phyloP scores from a whole-genome alignment of 495 filamentous ascomycete genomes.

The Penicillium paxilli region DNA sequence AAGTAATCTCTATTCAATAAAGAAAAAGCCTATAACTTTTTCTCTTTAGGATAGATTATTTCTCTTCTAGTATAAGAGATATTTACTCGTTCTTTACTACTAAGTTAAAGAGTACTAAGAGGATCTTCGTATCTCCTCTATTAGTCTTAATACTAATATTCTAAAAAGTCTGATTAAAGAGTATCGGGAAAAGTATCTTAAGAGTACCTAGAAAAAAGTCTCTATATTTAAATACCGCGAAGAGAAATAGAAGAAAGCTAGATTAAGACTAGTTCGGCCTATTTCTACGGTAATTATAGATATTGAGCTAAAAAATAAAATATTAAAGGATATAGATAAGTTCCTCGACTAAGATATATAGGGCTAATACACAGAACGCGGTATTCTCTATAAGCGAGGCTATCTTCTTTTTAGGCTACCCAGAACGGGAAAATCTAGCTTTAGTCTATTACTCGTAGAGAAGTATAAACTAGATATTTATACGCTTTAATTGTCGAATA shows the following conservation, averaged over 20 bases:
- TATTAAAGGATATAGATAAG: conserved; percentile 74
- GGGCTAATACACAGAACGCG: conserved; percentile 68
- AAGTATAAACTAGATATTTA: conserved; percentile 63
- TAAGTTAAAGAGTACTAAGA: conserved; percentile 18
- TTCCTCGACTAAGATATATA: conserved; percentile 69
- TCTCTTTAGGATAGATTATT: conserved; percentile 29
- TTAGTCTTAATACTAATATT: conserved; percentile 20
- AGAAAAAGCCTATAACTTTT: conserved; percentile 32
- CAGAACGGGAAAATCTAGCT: conserved; percentile 40
- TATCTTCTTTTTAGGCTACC: conserved; percentile 39
- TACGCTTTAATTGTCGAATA: conserved; percentile 36
- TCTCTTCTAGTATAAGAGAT: conserved; percentile 25
- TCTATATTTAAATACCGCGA: conserved; percentile 13
- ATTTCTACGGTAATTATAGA: conserved; percentile 78
- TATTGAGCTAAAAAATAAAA: conserved; percentile 59
- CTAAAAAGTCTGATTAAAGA: conserved; percentile 20
- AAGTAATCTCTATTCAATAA: conserved; percentile 3
- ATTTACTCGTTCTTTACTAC: conserved; percentile 25
- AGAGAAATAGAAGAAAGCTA: conserved; percentile 16
- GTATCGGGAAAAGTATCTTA: conserved; percentile 18
- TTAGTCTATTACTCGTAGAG: conserved; percentile 56
- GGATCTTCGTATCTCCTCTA: conserved; percentile 18
- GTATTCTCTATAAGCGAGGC: conserved; percentile 38
- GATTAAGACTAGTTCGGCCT: conserved; percentile 58
- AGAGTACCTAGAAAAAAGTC: conserved; percentile 13